Conservation (phyloP, 2,329 filamentous ascomycete species). For the Diaporthe velutina region DNA sequence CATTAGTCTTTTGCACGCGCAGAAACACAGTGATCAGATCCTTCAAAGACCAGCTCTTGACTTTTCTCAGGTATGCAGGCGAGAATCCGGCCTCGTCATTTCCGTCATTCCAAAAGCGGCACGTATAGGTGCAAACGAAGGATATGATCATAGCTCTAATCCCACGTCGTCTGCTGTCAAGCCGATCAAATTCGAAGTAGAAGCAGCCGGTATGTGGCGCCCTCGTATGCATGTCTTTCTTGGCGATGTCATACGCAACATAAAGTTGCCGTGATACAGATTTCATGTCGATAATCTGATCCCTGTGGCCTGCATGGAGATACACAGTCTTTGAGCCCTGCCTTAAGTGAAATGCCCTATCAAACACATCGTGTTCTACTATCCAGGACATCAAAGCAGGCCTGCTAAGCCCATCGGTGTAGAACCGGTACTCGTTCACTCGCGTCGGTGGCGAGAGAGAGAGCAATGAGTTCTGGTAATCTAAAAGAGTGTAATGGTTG, state of each 20-base stretch:
- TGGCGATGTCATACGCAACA: background rate
- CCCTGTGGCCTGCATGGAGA: background rate
- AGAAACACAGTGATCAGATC: background rate
- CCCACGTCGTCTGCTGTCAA: background rate
- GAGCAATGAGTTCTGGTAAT: background rate
- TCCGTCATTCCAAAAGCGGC: background rate
- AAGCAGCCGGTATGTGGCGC: background rate
- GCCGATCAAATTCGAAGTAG: constrained; percentile 5
- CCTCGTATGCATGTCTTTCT: background rate
- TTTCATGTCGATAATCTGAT: background rate
- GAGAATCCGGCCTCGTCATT: too few relatives aligned
- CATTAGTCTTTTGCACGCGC: background rate
- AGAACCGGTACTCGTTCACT: too few relatives aligned
- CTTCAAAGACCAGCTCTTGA: background rate
- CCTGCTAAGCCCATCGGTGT: background rate
- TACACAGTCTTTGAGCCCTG: background rate
- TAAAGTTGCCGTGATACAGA: background rate
- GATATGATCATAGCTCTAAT: constrained; percentile 12
- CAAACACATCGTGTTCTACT: background rate
- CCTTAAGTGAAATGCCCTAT: background rate
- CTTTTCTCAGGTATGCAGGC: background rate
- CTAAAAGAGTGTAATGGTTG: background rate
- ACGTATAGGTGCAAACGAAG: background rate
- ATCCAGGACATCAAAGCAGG: background rate
- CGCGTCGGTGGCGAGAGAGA: background rate